A percentile compares a stretch with the other conserved stretches of the same genome.
Evolutionary conservation across 768 basidiomycete genomes (phyloP).

Genomic region (Tylopilus intermedius): DNA sequence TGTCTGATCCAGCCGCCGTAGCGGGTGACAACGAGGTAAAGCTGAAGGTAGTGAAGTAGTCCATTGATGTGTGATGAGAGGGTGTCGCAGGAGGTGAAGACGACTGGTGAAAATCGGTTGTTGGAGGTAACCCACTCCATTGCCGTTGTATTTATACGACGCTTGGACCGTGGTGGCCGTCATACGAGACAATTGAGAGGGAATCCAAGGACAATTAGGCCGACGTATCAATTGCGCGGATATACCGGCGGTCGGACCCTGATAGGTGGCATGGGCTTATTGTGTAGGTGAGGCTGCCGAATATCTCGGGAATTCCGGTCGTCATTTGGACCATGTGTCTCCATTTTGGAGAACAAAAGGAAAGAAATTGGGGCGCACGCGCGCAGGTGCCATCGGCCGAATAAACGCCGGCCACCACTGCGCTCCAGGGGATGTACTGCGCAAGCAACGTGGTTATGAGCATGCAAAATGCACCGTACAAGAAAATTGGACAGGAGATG

Average conservation of each 20-base stretch:
- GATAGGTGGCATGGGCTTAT: slow-evolving; percentile 8
- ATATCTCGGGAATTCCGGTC: background rate
- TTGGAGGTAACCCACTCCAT: background rate
- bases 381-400: background rate
- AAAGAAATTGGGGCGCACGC: background rate
- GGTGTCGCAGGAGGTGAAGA: slow-evolving; percentile 5
- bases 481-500: background rate
- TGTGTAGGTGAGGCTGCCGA: slow-evolving; percentile 12
- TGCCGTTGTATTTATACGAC: slow-evolving; percentile 12
- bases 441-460: background rate
- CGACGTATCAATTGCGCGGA: background rate
- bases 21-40: background rate
- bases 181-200: slow-evolving; percentile 14
- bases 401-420: background rate
- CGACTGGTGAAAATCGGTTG: slow-evolving; percentile 2
- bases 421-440: background rate
- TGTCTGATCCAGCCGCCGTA: background rate
- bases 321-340: slow-evolving; percentile 1
- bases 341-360: slow-evolving; percentile 23
- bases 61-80: slow-evolving; percentile 15
- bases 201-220: background rate
- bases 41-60: slow-evolving; percentile 7
- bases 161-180: background rate
- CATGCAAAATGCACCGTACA: background rate
- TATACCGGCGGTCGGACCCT: slow-evolving; percentile 5